Percentiles rank a stretch among this genome's conserved stretches.
phyloP scores from a whole-genome alignment of 2,329 filamentous ascomycete species.

The Fusarium denticulatum region DNA sequence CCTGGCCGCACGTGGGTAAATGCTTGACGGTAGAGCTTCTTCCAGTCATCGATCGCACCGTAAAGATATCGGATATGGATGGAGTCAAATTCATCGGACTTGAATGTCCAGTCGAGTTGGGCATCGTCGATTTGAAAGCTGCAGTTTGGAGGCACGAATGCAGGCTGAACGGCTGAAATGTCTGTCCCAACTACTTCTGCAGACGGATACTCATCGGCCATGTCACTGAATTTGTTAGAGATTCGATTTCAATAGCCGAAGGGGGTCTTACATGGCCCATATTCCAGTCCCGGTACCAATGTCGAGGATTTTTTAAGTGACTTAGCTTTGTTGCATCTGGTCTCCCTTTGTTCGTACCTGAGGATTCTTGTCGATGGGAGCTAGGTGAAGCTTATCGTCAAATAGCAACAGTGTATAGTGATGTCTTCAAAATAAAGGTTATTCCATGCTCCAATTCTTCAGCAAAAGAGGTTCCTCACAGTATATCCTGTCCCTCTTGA shows the following conservation, averaged over 20 bases:
- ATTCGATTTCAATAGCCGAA: background rate
- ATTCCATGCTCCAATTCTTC: background rate
- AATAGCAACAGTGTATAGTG: slow-evolving; percentile 40
- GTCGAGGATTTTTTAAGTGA: slow-evolving; percentile 51
- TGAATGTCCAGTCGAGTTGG: slow-evolving; percentile 55
- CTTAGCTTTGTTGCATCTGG: background rate
- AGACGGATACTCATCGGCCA: slow-evolving; percentile 45
- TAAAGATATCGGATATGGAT: slow-evolving; percentile 67
- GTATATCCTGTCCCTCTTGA: slow-evolving; percentile 23
- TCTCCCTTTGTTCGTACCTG: background rate
- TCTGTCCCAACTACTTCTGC: slow-evolving; percentile 49
- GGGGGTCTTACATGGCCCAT: slow-evolving; percentile 54
- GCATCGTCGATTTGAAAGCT: slow-evolving; percentile 50
- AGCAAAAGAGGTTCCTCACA: background rate
- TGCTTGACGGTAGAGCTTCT: slow-evolving; percentile 62
- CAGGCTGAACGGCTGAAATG: slow-evolving; percentile 49
- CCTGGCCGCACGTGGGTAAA: slow-evolving; percentile 58
- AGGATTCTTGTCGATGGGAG: slow-evolving; percentile 32
- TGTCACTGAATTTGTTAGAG: slow-evolving; percentile 27
- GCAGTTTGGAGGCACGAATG: slow-evolving; percentile 45
- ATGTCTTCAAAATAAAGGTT: slow-evolving; percentile 2
- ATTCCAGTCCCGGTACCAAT: slow-evolving; percentile 68
- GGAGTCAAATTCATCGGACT: slow-evolving; percentile 61
- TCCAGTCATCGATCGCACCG: slow-evolving; percentile 67
- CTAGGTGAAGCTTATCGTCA: slow-evolving; percentile 49